Percentiles rank a stretch among this genome's conserved stretches.
phyloP scores from a whole-genome alignment of 176 grass and related monocot species.

The Puya raimondii region DNA sequence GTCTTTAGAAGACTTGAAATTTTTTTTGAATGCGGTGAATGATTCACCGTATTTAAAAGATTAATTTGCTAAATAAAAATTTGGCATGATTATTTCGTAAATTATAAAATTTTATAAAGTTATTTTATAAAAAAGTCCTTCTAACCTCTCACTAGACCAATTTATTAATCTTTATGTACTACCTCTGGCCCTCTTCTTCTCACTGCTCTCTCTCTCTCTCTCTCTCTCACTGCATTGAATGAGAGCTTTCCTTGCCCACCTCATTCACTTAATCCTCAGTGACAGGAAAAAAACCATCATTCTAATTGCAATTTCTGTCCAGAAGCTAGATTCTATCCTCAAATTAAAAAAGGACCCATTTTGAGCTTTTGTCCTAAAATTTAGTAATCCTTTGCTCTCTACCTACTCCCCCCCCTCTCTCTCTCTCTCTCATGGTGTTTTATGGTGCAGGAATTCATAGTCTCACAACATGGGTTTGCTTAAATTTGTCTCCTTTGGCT shows the following conservation, averaged over 20 bases:
- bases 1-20: no score
- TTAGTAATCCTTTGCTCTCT: no score
- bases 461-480: constrained; percentile 19
- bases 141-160: not conserved
- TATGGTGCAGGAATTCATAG: not conserved
- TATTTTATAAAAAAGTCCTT: no score
- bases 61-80: no score
- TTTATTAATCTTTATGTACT: not conserved
- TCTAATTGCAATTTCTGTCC: not conserved
- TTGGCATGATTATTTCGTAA: no score
- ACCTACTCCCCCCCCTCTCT: constrained; percentile 10
- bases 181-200: not conserved
- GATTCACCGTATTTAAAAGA: no score
- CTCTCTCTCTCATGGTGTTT: not conserved
- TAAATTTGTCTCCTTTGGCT: constrained; percentile 20
- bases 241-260: not conserved
- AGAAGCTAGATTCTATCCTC: not conserved
- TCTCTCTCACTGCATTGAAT: not conserved
- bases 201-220: not conserved
- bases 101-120: no score
- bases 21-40: no score
- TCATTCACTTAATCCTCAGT: not conserved
- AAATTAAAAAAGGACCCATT: not conserved
- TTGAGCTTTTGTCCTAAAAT: not conserved
- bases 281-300: not conserved